These are phyloP conservation scores for Kwoniella sp. DNA, from an alignment of 768 basidiomycete genomes.

Conservation along the genomic window DNA sequence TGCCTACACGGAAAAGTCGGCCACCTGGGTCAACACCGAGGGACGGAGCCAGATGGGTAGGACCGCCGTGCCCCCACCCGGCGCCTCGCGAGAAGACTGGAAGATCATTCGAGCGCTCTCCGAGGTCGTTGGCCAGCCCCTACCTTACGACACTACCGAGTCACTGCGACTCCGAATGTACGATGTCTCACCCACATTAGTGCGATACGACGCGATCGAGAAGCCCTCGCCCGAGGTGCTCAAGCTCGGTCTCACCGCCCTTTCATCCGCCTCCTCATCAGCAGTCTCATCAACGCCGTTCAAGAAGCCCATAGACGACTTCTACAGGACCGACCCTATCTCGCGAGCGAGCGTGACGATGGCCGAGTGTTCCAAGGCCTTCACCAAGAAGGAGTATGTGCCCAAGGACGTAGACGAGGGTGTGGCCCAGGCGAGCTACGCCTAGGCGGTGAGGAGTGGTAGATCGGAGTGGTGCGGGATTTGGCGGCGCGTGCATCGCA, in stretches of 20 bases:
- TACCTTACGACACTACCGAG: conserved; percentile 86
- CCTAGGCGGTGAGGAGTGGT: conserved; percentile 9
- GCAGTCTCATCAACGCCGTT: conserved; percentile 54
- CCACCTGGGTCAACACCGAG: conserved; percentile 96
- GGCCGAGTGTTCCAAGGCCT: conserved; percentile 87
- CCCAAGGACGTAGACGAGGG: conserved; percentile 28
- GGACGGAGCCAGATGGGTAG: conserved; percentile 86
- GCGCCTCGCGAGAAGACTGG: conserved; percentile 93
- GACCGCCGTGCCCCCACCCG: conserved; percentile 89
- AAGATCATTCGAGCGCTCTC: conserved; percentile 91
- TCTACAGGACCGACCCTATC: conserved; percentile 94
- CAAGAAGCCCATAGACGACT: conserved; percentile 78
- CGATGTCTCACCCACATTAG: conserved; percentile 87
- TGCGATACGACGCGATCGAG: conserved; percentile 79
- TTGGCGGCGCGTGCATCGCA: neutral
- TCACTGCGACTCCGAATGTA: conserved; percentile 86
- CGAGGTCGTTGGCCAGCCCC: conserved; percentile 70
- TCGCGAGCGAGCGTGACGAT: conserved; percentile 90
- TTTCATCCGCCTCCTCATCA: conserved; percentile 56
- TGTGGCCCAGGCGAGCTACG: conserved; percentile 38
- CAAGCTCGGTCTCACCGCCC: conserved; percentile 62
- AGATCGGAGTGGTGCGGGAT: neutral
- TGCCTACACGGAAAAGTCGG: conserved; percentile 87
- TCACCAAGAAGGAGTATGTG: conserved; percentile 58
- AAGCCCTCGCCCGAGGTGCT: conserved; percentile 68